Evolutionary conservation across 768 basidiomycete genomes (phyloP).

Genomic region (Mycena venus): DNA sequence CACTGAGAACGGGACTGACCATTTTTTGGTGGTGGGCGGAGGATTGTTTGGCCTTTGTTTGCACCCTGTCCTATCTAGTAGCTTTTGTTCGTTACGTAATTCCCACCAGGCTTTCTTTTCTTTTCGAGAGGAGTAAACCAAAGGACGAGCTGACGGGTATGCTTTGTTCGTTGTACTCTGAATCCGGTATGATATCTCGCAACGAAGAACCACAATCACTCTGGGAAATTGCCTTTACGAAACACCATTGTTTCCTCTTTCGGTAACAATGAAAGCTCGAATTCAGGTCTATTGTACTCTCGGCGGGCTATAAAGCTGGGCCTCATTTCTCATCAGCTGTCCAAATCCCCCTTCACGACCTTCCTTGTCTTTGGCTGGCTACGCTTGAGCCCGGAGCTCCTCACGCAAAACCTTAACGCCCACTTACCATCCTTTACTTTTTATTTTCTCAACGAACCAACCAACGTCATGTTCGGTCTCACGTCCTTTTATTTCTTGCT

Average conservation of each 20-base stretch:
- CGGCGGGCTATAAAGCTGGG: slow-evolving; percentile 1
- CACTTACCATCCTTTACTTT: background rate
- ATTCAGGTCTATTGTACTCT: slow-evolving; percentile 23
- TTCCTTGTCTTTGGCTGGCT: slow-evolving; percentile 5
- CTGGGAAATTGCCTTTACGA: too few species aligned
- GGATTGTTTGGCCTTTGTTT: background rate
- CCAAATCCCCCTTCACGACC: slow-evolving; percentile 24
- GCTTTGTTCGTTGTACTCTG: background rate
- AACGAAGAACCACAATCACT: too few species aligned
- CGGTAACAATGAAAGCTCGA: slow-evolving; percentile 2
- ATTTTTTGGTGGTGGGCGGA: slow-evolving; percentile 13
- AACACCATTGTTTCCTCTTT: background rate
- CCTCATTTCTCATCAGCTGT: background rate
- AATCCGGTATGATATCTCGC: too few species aligned
- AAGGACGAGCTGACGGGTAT: too few species aligned
- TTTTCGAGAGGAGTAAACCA: too few species aligned
- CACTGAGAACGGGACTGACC: background rate
- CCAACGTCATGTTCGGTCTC: slow-evolving; percentile 33
- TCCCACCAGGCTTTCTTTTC: too few species aligned
- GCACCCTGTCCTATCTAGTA: background rate
- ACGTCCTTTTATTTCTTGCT: slow-evolving; percentile 42
- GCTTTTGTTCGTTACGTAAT: background rate
- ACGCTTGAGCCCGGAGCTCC: slow-evolving; percentile 44
- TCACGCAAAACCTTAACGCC: slow-evolving; percentile 12
- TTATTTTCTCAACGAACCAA: slow-evolving; percentile 11